Base-by-base conservation (phyloP, 23 red algal species). In the Agarophyton chilense region DNA sequence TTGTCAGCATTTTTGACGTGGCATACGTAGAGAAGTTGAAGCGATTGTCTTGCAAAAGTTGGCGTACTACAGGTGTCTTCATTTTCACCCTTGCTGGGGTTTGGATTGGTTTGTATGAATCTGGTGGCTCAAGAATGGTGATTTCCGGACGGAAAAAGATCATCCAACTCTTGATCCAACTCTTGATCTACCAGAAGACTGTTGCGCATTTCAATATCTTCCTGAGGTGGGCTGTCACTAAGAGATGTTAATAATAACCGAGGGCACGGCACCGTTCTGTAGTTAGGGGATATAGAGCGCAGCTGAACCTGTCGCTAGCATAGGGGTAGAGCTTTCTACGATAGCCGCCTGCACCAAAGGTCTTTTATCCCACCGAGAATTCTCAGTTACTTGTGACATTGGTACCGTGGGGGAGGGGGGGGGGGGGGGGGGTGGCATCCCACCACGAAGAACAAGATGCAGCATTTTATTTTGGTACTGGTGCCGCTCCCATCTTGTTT, bases 351-450 rank as follows among this genome's bases (percentile, higher is more conserved):
- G 72, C 28, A 81, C 54, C 18, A 78, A 24, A 1, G 90, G 94
- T 32, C 89, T 96, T 66, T 93, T 70, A 72, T 96, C 94, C 94
- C 94, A 96, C 1, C 94, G 78, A 38, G 94, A 96, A 16, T 88
- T 85, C 76, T 86, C 86, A 4, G 76, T 54, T 0, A 51, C 88
- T 28, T 58, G 55, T 25, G 38, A 50, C 24, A 50, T 52, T 65
- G 87, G 47, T 46, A 63, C 41, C 25, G 63, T 43, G n/a, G n/a
- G n/a, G n/a, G 31, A 13, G 13, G 79, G 77, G 25, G 66, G 24
- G 45, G 29, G 45, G 31, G 36, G 19, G 31, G 29, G 90, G 90
- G 13, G 79, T 85, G 25, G 66, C 79, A 65, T 93, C 90, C 90
- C 90, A 93, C 45, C 77, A 29, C 47, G 90, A 92, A 32, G 58